Base-by-base conservation (phyloP, 2,329 filamentous ascomycete genomes). In the Alternaria ventricosa region DNA sequence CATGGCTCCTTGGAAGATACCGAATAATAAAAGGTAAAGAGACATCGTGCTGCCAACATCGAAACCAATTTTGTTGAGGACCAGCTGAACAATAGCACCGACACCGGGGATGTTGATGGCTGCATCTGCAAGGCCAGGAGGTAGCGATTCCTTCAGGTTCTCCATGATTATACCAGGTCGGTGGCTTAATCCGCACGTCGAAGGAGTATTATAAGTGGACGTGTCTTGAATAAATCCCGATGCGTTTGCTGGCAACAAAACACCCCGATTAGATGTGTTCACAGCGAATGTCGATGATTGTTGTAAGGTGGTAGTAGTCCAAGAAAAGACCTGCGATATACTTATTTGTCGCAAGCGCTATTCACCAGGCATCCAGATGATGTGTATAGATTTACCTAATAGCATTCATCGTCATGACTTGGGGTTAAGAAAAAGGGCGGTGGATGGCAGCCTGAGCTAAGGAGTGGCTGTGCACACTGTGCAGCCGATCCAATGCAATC, bases 21-120 rank as follows among this genome's bases (percentile, higher is more conserved):
- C 83, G 49, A 84, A 79, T n/a, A 82, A 36, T 33, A 85, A 69
- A 4, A 84, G 72, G 25, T 78, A 78, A 67, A 2, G 82, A 81
- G 27, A 85, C 84, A 54, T 83, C 68, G 44, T 85, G 63, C 20
- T 62, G 6, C 83, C 83, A 60, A 85, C 79, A 65, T 86, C 84
- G 56, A 86, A 78, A 8, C 84, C 83, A 23, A 84, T 28, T 50
- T 54, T 62, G 41, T 50, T 50, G 9, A 62, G 43, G 5, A 62
- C 11, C 22, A 62, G 22, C 55, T 62, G 60, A 12, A 53, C 5
- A 8, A 62, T 20, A n/a, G 60, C 55, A 15, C 60, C 60, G 23
- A 62, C 6, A 1, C 60, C 60, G 4, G 60, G 60, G 41, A 54
- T 54, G 30, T 45, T 53, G 23, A 54, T 18, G 7, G 60, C 60